Evolutionary conservation across 768 basidiomycete species (phyloP).

Genomic region (Vararia minispora): DNA sequence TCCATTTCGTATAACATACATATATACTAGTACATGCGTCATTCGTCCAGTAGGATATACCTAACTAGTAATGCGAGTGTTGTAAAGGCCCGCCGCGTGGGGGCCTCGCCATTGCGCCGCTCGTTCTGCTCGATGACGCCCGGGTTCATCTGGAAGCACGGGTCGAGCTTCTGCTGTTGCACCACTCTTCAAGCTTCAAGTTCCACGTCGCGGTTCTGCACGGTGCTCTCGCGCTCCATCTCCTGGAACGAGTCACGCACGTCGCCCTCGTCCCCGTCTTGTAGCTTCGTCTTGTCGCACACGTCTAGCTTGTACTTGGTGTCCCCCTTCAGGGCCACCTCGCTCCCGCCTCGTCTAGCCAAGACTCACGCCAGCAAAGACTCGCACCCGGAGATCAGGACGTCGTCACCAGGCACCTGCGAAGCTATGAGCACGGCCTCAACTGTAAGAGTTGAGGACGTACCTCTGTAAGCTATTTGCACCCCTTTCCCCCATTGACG

Average conservation of each 20-base stretch:
- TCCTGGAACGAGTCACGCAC: conserved; percentile 39
- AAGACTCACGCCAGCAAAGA: conserved; percentile 46
- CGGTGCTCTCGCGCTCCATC: conserved; percentile 38
- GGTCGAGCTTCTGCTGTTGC: conserved; percentile 54
- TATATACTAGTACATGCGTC: too few relatives aligned
- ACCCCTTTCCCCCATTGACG: conserved; percentile 51
- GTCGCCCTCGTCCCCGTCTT: conserved; percentile 33
- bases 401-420: conserved; percentile 41
- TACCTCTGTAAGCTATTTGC: conserved; percentile 46
- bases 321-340: conserved; percentile 39
- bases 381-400: conserved; percentile 44
- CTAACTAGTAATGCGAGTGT: too few relatives aligned
- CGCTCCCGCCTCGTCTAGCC: conserved; percentile 37
- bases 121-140: conserved; percentile 76
- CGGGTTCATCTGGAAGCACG: conserved; percentile 62
- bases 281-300: conserved; percentile 28
- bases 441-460: conserved; percentile 6
- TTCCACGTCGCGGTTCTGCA: conserved; percentile 42
- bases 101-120: conserved; percentile 60
- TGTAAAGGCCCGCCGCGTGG: conserved; percentile 19
- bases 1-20: too few relatives aligned
- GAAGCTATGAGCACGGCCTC: neutral
- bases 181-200: conserved; percentile 50
- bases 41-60: too few relatives aligned
- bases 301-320: conserved; percentile 27